Percentiles rank a stretch among this genome's conserved stretches.
These are phyloP conservation scores for Grigorovia humatica DNA, from an alignment of 805 yeast genomes.

Conservation along the genomic window DNA sequence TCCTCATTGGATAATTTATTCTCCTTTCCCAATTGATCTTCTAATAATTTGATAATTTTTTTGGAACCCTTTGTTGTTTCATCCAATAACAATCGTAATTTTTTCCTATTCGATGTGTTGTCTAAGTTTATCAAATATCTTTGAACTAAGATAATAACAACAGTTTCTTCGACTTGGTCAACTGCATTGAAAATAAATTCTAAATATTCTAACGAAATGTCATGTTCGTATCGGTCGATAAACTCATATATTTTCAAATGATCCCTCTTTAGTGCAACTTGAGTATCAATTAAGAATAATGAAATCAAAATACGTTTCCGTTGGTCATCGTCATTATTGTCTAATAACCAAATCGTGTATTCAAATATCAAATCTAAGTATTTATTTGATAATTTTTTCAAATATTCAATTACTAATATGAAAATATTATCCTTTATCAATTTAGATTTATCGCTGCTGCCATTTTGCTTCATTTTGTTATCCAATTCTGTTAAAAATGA, in stretches of 20 bases:
- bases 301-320: constrained; percentile 29
- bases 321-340: constrained; percentile 27
- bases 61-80: constrained; percentile 33
- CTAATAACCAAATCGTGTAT: constrained; percentile 38
- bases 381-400: constrained; percentile 43
- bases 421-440: constrained; percentile 8
- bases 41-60: constrained; percentile 22
- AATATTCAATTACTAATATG: constrained; percentile 47
- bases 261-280: constrained; percentile 49
- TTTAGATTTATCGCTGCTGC: constrained; percentile 7
- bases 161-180: constrained; percentile 27
- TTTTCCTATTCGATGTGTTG: constrained; percentile 16
- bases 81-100: constrained; percentile 29
- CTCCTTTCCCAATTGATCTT: not conserved
- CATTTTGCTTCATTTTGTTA: not conserved
- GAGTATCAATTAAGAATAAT: constrained; percentile 58
- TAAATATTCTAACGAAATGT: constrained; percentile 37
- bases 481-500: constrained; percentile 36
- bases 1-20: not conserved
- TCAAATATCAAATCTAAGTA: constrained; percentile 46
- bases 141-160: constrained; percentile 37
- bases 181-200: constrained; percentile 38
- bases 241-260: constrained; percentile 43
- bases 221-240: constrained; percentile 27
- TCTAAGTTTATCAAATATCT: constrained; percentile 32